Evolutionary conservation across 768 basidiomycete species (phyloP).

Genomic region (Mycena leptocephala): DNA sequence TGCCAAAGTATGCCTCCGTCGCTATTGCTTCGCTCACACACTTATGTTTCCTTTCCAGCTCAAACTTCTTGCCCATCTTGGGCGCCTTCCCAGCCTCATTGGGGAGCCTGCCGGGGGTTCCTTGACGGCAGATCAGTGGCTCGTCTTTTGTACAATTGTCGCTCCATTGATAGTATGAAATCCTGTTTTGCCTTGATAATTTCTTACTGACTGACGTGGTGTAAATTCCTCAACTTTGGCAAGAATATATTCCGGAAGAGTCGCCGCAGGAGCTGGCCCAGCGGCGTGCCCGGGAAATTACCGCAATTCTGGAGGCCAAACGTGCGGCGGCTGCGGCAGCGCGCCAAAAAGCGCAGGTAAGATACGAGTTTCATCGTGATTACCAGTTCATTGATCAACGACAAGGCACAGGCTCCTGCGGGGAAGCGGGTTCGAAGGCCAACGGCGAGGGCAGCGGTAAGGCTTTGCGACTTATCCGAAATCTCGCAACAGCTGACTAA

Average conservation of each 20-base stretch:
- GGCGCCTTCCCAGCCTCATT: constrained; percentile 42
- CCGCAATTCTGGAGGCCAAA: background rate
- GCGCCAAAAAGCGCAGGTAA: background rate
- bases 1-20: background rate
- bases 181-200: background rate
- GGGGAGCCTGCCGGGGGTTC: constrained; percentile 52
- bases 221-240: constrained; percentile 49
- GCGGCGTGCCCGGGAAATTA: background rate
- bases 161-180: constrained; percentile 46
- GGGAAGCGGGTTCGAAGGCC: background rate
- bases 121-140: constrained; percentile 54
- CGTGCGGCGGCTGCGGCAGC: background rate
- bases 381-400: too few relatives aligned
- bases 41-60: constrained; percentile 6
- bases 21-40: too few relatives aligned
- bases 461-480: background rate
- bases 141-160: constrained; percentile 44
- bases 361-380: background rate
- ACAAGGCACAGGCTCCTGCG: background rate
- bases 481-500: background rate
- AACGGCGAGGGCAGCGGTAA: background rate
- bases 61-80: constrained; percentile 17
- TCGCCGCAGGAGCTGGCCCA: background rate
- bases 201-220: background rate
- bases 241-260: constrained; percentile 22